Conservation (phyloP, 176 grass and related monocot genomes). For the Miscanthus lutarioriparius region DNA sequence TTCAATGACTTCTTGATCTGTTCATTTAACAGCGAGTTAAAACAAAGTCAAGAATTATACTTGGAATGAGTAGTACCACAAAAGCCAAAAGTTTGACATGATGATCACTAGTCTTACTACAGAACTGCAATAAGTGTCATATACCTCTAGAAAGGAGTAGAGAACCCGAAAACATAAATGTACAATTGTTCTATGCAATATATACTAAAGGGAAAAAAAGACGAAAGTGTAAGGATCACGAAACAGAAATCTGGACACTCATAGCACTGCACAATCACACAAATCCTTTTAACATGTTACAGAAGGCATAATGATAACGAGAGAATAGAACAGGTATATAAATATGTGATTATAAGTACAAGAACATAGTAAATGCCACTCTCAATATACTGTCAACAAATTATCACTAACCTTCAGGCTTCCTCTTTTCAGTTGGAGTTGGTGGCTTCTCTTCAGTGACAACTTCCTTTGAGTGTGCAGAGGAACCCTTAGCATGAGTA, state of each 20-base stretch:
- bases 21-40: constrained; percentile 30
- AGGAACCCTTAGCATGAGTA: constrained; percentile 35
- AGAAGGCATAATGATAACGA: background rate
- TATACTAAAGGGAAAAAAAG: background rate
- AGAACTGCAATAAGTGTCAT: background rate
- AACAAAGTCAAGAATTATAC: background rate
- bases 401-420: constrained; percentile 74
- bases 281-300: background rate
- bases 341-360: constrained; percentile 4
- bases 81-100: background rate
- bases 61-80: constrained; percentile 6
- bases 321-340: background rate
- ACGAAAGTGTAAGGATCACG: background rate
- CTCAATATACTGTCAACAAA: background rate
- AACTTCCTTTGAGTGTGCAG: constrained; percentile 46
- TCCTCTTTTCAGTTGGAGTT: constrained; percentile 79
- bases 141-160: background rate
- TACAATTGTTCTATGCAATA: constrained; percentile 14
- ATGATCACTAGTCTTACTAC: background rate
- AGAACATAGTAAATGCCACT: constrained; percentile 1
- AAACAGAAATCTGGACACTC: background rate
- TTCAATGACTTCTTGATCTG: constrained; percentile 60
- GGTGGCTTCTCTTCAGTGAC: constrained; percentile 52
- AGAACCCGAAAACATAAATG: background rate
- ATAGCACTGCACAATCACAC: background rate